Percentiles rank a stretch among this genome's conserved stretches.
phyloP scores from a whole-genome alignment of 768 basidiomycete species.

The Termitomyces sp. region DNA sequence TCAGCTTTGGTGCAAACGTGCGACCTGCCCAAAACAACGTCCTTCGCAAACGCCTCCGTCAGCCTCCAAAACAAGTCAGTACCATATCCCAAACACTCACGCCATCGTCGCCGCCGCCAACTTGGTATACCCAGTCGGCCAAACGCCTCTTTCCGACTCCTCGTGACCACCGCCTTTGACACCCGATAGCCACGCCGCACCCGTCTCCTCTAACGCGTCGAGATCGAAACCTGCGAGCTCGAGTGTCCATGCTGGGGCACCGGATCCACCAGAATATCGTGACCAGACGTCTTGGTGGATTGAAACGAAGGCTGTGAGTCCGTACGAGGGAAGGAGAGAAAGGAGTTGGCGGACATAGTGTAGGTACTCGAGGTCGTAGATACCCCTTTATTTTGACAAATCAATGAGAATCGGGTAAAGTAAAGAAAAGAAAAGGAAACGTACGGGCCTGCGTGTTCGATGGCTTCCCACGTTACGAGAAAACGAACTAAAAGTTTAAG shows the following conservation, averaged over 20 bases:
- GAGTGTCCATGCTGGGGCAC: constrained; percentile 96
- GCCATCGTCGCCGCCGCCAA: constrained; percentile 92
- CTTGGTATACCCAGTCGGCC: constrained; percentile 95
- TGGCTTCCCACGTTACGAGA: constrained; percentile 94
- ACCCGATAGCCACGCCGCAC: constrained; percentile 85
- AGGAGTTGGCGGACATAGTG: constrained; percentile 71
- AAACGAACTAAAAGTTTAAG: constrained; percentile 63
- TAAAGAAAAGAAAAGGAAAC: constrained; percentile 28
- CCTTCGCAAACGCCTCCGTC: constrained; percentile 32
- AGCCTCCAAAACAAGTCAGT: background rate
- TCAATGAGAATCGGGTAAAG: constrained; percentile 2
- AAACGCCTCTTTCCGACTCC: constrained; percentile 78
- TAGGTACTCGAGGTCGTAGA: constrained; percentile 84
- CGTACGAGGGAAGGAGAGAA: constrained; percentile 67
- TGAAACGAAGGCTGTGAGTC: constrained; percentile 70
- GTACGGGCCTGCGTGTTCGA: constrained; percentile 91
- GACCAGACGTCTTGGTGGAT: constrained; percentile 98
- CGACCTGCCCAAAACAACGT: constrained; percentile 95
- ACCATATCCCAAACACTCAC: constrained; percentile 38
- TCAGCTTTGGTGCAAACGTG: constrained; percentile 76
- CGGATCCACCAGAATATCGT: constrained; percentile 90
- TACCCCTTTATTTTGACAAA: constrained; percentile 46
- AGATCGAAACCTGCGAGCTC: constrained; percentile 85
- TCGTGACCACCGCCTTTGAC: constrained; percentile 73
- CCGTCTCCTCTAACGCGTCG: constrained; percentile 71